Evolutionary conservation across 2,329 filamentous ascomycete genomes (phyloP).

Genomic region (Zymoseptoria pseudotritici): DNA sequence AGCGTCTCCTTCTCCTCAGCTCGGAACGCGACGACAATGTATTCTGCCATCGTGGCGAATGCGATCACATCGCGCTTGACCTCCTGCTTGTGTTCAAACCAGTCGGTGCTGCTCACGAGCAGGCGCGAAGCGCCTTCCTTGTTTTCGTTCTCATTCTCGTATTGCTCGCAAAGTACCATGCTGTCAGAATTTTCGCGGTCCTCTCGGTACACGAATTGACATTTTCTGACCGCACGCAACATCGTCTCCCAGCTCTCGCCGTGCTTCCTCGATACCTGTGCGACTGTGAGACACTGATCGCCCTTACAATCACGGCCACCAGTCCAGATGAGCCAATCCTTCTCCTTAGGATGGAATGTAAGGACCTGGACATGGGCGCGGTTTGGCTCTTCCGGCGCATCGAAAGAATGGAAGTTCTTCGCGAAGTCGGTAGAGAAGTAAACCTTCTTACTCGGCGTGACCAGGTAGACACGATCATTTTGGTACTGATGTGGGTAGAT

Average conservation of each 20-base stretch:
- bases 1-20: slow-evolving; percentile 60
- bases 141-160: slow-evolving; percentile 52
- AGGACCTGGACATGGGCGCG: slow-evolving; percentile 47
- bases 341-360: slow-evolving; percentile 75
- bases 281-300: slow-evolving; percentile 61
- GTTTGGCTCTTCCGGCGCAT: slow-evolving; percentile 58
- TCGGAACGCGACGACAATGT: slow-evolving; percentile 77
- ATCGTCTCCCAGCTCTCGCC: slow-evolving; percentile 70
- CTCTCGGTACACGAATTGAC: slow-evolving; percentile 73
- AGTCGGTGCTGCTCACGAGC: slow-evolving; percentile 71
- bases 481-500: slow-evolving; percentile 75
- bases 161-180: slow-evolving; percentile 59
- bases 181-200: slow-evolving; percentile 51
- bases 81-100: slow-evolving; percentile 60
- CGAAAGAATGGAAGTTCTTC: slow-evolving; percentile 63
- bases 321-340: slow-evolving; percentile 89
- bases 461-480: slow-evolving; percentile 79
- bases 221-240: slow-evolving; percentile 66
- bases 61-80: slow-evolving; percentile 66
- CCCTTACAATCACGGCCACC: slow-evolving; percentile 61
- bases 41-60: slow-evolving; percentile 94
- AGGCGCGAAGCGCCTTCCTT: slow-evolving; percentile 50
- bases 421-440: slow-evolving; percentile 79
- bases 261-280: slow-evolving; percentile 70
- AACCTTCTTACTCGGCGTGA: slow-evolving; percentile 61